Evolutionary conservation across 2,329 filamentous ascomycete genomes (phyloP), one percentile per base, ranked within the genome.

Genomic region (Pseudogymnoascus pannorum): DNA sequence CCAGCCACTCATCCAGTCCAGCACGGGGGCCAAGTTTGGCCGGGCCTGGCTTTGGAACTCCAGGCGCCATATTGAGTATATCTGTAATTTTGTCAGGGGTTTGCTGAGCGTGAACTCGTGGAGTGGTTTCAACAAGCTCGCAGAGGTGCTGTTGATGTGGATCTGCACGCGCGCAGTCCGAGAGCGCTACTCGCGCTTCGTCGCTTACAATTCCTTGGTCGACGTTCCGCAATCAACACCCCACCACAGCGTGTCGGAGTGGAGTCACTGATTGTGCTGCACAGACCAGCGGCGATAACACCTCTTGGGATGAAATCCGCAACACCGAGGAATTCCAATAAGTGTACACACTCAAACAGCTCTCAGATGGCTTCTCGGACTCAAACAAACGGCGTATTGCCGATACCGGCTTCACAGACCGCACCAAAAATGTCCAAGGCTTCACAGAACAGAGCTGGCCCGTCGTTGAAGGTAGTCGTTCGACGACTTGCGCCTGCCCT

Each of bases 1-100:
- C 90, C 31, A 99, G 83, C 94, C 94, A 99, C 78, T 97, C 92
- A 74, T 97, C 91, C 33, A 95, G 86, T 12, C 91, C 91, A 38
- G 92, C 90, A 73, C 91, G 90, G 62, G 89, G 85, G 65, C 86
- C 86, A 66, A 97, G 79, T 69, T 89, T 91, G 63, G 93, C 93
- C 62, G 93, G 92, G 60, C 93, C 93, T 62, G 93, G 93, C 78
- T 93, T 90, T 62, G 94, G 93, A 68, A 97, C 84, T 66, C 83
- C 66, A 11, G 69, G 63, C 35, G 57, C 35, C 57, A 58, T 58
- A n/a, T 38, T 58, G 24, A 54, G 24, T 31, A 5, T 12, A 18
- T 2, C 31, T 31, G 26, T 54, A 31, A 31, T 16, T 31, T 24
- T 54, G 48, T 54, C 48, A 54, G 48, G 48, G 24, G 31, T 16